Conservation (phyloP, 1,139 yeast species). For the Hemisphaericaspora lyxosophila region DNA sequence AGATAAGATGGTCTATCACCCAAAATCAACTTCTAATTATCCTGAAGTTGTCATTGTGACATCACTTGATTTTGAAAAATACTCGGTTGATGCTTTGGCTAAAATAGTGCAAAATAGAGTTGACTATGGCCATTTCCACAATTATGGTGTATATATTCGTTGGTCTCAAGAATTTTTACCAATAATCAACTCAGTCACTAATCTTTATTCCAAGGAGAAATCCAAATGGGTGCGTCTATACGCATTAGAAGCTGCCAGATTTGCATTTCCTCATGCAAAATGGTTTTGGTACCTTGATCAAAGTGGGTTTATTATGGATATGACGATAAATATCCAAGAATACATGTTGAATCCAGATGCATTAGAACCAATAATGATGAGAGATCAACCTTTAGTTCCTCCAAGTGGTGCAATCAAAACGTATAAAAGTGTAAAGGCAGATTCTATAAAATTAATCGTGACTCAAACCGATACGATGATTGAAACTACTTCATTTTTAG, state of each 20-base stretch:
- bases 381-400: constrained; percentile 68
- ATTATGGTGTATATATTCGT: constrained; percentile 75
- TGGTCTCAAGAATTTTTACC: constrained; percentile 83
- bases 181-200: constrained; percentile 42
- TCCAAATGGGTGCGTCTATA: constrained; percentile 61
- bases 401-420: constrained; percentile 72
- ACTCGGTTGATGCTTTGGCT: constrained; percentile 58
- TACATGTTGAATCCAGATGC: constrained; percentile 57
- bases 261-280: constrained; percentile 80
- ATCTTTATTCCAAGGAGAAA: constrained; percentile 34
- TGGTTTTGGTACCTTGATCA: constrained; percentile 86
- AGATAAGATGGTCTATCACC: constrained; percentile 59
- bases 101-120: constrained; percentile 76
- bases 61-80: constrained; percentile 71
- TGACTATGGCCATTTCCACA: constrained; percentile 72
- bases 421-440: constrained; percentile 57
- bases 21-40: constrained; percentile 35
- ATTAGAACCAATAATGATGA: constrained; percentile 57
- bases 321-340: constrained; percentile 54
- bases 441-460: constrained; percentile 55
- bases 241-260: constrained; percentile 75
- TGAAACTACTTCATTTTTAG: constrained; percentile 66
- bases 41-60: constrained; percentile 82
- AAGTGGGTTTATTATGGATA: constrained; percentile 68
- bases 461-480: constrained; percentile 65